These are phyloP conservation scores for Apiospora phragmitis DNA, from an alignment of 2,329 filamentous ascomycete species.

Conservation along the genomic window DNA sequence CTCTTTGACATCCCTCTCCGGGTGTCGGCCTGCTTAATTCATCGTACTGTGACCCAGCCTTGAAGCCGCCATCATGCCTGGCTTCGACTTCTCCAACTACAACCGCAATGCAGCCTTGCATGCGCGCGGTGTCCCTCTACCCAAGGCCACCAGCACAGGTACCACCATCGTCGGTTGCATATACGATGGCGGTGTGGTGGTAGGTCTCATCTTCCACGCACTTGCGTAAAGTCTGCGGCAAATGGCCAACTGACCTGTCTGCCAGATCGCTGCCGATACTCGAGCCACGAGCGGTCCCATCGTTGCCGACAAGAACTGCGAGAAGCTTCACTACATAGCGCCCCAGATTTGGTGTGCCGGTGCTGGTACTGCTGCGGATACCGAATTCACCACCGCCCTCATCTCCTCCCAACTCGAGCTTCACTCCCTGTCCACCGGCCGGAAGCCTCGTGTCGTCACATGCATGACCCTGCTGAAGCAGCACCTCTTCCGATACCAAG, in stretches of 20 bases:
- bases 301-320: slow-evolving; percentile 99
- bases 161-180: slow-evolving; percentile 98
- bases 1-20: background rate
- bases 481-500: slow-evolving; percentile 98
- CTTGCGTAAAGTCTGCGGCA: background rate
- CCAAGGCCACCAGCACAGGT: slow-evolving; percentile 97
- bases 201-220: slow-evolving; percentile 43
- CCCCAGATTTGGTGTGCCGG: slow-evolving; percentile 99
- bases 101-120: slow-evolving; percentile 97
- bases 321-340: slow-evolving; percentile 98
- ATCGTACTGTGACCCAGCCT: background rate
- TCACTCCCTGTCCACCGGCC: slow-evolving; percentile 92
- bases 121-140: slow-evolving; percentile 87
- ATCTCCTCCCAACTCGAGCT: slow-evolving; percentile 99
- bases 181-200: slow-evolving; percentile 93
- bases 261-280: slow-evolving; percentile 92
- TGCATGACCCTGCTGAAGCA: slow-evolving; percentile 99
- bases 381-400: slow-evolving; percentile 97
- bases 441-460: slow-evolving; percentile 94
- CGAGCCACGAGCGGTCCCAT: slow-evolving; percentile 96
- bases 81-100: slow-evolving; percentile 99
- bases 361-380: slow-evolving; percentile 95
- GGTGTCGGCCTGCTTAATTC: background rate
- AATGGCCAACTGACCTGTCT: background rate
- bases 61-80: slow-evolving; percentile 67